Evolutionary conservation across 805 yeast species (phyloP).

Genomic region (Brettanomyces custersianus): DNA sequence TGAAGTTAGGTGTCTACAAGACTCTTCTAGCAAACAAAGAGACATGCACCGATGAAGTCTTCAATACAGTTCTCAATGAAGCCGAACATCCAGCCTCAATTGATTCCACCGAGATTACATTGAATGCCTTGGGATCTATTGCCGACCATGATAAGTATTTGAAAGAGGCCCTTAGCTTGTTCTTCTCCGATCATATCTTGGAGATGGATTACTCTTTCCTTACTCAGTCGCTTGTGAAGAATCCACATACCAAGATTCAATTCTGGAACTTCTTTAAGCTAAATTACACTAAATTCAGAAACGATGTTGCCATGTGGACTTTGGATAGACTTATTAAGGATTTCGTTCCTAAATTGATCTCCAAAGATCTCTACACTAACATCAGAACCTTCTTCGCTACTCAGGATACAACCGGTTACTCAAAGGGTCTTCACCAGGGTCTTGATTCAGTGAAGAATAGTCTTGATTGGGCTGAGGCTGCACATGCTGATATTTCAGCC

Average conservation of each 20-base stretch:
- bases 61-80: conserved; percentile 36
- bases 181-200: conserved; percentile 38
- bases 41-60: conserved; percentile 25
- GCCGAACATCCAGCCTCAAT: conserved; percentile 41
- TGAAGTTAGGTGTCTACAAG: conserved; percentile 33
- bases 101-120: conserved; percentile 51
- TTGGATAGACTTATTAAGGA: conserved; percentile 26
- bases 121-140: conserved; percentile 44
- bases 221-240: conserved; percentile 36
- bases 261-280: conserved; percentile 43
- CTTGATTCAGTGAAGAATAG: conserved; percentile 45
- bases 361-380: conserved; percentile 27
- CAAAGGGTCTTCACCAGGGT: conserved; percentile 46
- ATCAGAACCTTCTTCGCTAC: conserved; percentile 34
- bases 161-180: conserved; percentile 28
- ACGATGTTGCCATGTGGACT: conserved; percentile 29
- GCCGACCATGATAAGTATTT: conserved; percentile 27
- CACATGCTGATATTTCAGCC: conserved; percentile 28
- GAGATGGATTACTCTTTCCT: conserved; percentile 53
- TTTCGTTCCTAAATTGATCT: conserved; percentile 27
- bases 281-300: conserved; percentile 37
- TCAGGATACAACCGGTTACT: conserved; percentile 46
- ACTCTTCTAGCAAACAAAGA: conserved; percentile 32
- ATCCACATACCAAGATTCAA: conserved; percentile 31
- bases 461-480: conserved; percentile 43